Percentiles rank a stretch among this genome's conserved stretches.
phyloP scores from a whole-genome alignment of 495 filamentous ascomycete genomes.

The Penicillium arizonense region DNA sequence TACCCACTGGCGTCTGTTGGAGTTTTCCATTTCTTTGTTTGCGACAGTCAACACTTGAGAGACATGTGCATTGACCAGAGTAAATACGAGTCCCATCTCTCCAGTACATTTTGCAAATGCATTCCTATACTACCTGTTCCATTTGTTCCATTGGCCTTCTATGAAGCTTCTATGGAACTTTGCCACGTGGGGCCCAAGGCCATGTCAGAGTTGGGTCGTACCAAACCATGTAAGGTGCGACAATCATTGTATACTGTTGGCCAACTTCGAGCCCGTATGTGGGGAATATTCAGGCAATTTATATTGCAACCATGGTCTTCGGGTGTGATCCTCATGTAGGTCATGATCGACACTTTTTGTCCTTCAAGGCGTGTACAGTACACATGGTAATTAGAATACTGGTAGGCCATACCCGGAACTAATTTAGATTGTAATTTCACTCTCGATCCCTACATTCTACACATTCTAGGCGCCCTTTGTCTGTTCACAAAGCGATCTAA shows the following conservation, averaged over 20 bases:
- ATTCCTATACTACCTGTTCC: neutral
- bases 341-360: neutral
- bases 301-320: neutral
- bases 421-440: too few species aligned
- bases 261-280: too few species aligned
- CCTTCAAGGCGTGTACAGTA: neutral
- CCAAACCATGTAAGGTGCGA: neutral
- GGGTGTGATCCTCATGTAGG: neutral
- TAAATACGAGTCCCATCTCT: constrained; percentile 6
- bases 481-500: neutral
- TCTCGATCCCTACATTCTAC: too few species aligned
- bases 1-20: constrained; percentile 6
- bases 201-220: neutral
- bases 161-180: constrained; percentile 3
- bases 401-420: too few species aligned
- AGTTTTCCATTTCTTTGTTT: neutral
- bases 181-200: constrained; percentile 3
- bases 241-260: too few species aligned
- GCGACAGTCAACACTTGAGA: too few species aligned
- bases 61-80: neutral
- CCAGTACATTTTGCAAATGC: neutral
- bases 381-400: too few species aligned
- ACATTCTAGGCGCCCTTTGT: neutral
- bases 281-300: too few species aligned
- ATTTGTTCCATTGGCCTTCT: neutral